phyloP scores from a whole-genome alignment of 352 stramenopile genomes.

The Globisporangium apiculatum region DNA sequence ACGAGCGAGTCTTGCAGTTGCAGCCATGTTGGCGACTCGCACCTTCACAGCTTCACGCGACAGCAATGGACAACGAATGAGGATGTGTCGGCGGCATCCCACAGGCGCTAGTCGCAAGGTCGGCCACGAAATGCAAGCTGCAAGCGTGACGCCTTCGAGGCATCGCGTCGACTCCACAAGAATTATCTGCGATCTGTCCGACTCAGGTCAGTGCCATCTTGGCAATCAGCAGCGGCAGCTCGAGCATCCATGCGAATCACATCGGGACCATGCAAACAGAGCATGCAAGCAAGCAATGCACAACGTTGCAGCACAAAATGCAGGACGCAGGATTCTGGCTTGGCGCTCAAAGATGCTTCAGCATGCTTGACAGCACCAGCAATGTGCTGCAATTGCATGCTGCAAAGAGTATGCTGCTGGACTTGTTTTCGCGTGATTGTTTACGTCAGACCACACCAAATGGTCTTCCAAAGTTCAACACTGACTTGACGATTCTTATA shows the following conservation, averaged over 20 bases:
- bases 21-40: background rate
- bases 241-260: too few species aligned
- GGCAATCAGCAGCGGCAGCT: too few species aligned
- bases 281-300: too few species aligned
- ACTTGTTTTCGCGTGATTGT: background rate
- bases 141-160: slow-evolving; percentile 10
- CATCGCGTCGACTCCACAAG: slow-evolving; percentile 6
- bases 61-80: too few species aligned
- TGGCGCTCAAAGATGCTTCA: background rate
- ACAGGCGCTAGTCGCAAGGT: background rate
- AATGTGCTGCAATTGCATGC: background rate
- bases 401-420: background rate
- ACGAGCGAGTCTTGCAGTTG: background rate
- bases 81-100: too few species aligned
- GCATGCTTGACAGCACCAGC: background rate
- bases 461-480: background rate
- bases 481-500: background rate
- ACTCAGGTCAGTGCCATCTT: background rate
- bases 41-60: too few species aligned
- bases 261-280: too few species aligned
- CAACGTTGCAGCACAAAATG: too few species aligned
- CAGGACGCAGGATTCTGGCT: background rate
- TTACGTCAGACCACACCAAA: background rate
- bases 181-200: background rate
- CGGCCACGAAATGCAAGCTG: slow-evolving; percentile 4